Evolutionary conservation across 164 flowering plant genomes (phyloP).

Genomic region (Houttuynia cordata): DNA sequence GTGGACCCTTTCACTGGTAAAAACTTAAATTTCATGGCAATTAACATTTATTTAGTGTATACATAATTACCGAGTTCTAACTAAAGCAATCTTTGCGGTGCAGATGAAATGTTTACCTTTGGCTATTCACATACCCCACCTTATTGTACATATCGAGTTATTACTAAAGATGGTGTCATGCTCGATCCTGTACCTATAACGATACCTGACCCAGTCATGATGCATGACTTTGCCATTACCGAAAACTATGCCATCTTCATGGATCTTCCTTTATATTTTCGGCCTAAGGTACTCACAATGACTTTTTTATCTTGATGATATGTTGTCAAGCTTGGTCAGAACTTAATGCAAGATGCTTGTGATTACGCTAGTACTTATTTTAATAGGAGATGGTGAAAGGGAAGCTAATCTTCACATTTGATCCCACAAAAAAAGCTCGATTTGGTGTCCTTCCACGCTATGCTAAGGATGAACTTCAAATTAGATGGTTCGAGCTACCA

Average conservation of each 20-base stretch:
- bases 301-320: neutral
- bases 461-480: constrained; percentile 71
- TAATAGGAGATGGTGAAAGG: constrained; percentile 89
- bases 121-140: constrained; percentile 80
- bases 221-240: constrained; percentile 99
- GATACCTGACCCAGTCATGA: constrained; percentile 74
- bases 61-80: neutral
- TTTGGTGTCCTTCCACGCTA: constrained; percentile 97
- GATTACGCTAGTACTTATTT: constrained; percentile 3
- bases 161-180: constrained; percentile 85
- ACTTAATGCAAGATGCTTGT: neutral
- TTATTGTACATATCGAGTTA: constrained; percentile 81
- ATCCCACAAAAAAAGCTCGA: constrained; percentile 67
- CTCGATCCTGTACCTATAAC: constrained; percentile 96
- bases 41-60: too few species aligned
- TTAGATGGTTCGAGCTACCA: constrained; percentile 97
- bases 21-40: neutral
- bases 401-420: constrained; percentile 58
- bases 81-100: constrained; percentile 7
- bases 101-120: constrained; percentile 98
- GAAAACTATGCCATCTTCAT: constrained; percentile 89
- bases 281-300: constrained; percentile 56
- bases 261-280: constrained; percentile 90
- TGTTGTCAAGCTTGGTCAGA: neutral
- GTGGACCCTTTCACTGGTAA: constrained; percentile 90